Percentiles rank a stretch among this genome's conserved stretches.
Conservation (phyloP, 2,329 filamentous ascomycete genomes). For the Paraphoma sp. region DNA sequence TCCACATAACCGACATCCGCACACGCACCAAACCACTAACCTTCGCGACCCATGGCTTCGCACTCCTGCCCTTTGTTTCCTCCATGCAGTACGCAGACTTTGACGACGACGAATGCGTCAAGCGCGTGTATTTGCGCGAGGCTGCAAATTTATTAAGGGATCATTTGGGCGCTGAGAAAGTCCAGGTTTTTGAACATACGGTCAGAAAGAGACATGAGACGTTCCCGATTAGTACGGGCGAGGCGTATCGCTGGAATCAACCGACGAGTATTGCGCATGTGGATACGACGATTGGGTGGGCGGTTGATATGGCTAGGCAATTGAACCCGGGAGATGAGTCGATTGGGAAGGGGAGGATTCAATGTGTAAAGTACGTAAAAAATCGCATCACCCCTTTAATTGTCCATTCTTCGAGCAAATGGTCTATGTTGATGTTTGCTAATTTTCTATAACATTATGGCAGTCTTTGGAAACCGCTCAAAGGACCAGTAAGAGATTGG, state of each 20-base stretch:
- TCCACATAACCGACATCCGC: not conserved
- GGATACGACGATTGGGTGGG: slow-evolving; percentile 6
- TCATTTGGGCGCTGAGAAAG: slow-evolving; percentile 3
- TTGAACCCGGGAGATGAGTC: slow-evolving; percentile 3
- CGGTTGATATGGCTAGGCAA: slow-evolving; percentile 5
- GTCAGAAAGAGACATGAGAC: slow-evolving; percentile 9
- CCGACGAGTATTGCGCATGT: slow-evolving; percentile 15
- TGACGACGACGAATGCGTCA: not conserved
- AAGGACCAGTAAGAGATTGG: slow-evolving; percentile 15
- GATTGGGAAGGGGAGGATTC: not conserved
- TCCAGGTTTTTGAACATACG: slow-evolving; percentile 17
- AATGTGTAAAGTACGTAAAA: slow-evolving; percentile 4
- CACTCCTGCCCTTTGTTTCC: not conserved
- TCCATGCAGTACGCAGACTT: not conserved
- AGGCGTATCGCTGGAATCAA: slow-evolving; percentile 11
- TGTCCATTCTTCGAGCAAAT: too few species aligned
- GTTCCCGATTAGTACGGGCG: slow-evolving; percentile 16
- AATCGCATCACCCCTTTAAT: too few species aligned
- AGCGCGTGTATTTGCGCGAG: slow-evolving; percentile 1
- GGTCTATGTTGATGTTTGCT: too few species aligned
- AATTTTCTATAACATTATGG: too few species aligned
- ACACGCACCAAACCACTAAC: not conserved
- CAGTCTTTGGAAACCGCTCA: slow-evolving; percentile 19
- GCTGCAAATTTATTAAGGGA: not conserved
- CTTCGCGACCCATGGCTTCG: not conserved